Evolutionary conservation across 257 asterid species (phyloP).

Genomic region (Solanum ahanhuiri): DNA sequence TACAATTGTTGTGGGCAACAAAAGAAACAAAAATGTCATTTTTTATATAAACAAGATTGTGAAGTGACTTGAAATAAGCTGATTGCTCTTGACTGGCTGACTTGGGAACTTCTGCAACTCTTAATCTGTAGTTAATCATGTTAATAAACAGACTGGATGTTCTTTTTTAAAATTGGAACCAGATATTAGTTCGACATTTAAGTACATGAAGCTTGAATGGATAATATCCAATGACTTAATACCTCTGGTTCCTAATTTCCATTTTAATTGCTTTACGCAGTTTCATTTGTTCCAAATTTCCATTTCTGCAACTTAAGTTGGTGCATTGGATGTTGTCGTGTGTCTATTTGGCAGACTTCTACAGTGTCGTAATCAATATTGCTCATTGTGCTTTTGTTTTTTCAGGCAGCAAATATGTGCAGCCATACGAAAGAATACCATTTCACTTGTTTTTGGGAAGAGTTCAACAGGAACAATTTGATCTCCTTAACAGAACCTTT

Average conservation of each 20-base stretch:
- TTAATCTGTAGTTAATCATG: background rate
- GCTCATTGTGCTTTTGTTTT: constrained; percentile 48
- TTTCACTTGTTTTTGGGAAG: constrained; percentile 14
- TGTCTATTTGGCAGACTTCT: background rate
- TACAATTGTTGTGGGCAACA: background rate
- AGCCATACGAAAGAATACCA: background rate
- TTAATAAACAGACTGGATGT: background rate
- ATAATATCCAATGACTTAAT: background rate
- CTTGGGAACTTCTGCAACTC: background rate
- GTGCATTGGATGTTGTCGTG: constrained; percentile 39
- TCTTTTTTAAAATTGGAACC: background rate
- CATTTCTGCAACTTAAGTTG: constrained; percentile 17
- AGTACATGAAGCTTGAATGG: background rate
- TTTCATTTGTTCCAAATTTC: constrained; percentile 6
- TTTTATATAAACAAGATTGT: background rate
- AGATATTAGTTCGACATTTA: background rate
- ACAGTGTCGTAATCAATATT: background rate
- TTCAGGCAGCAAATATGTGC: constrained; percentile 12
- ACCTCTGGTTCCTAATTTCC: background rate
- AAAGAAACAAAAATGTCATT: background rate
- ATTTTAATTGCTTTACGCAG: constrained; percentile 1
- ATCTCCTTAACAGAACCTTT: constrained; percentile 9
- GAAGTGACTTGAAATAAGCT: background rate
- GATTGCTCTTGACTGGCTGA: background rate
- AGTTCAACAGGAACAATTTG: constrained; percentile 17